Evolutionary conservation across 2,329 filamentous ascomycete species (phyloP), one percentile per base, ranked within the genome.

Genomic region (Domatiomyces catenatus): DNA sequence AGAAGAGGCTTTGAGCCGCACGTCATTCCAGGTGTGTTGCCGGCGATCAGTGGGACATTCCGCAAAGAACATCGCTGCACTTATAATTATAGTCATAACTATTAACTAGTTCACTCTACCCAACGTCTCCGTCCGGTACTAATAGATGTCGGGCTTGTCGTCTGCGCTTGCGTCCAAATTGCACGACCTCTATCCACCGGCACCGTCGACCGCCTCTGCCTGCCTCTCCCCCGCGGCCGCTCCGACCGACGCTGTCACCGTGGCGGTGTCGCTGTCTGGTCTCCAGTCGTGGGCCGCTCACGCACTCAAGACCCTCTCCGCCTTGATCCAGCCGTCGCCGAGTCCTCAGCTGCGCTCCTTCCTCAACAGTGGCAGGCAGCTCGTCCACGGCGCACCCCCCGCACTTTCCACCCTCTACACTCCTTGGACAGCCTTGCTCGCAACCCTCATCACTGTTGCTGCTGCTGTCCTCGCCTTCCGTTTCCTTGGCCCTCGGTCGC

Each of bases 401-500:
- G 15, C 32, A 5, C 32, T 15, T 15, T 39, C 32, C 32, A 39
- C 28, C 4, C 28, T 36, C 12, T 36, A 4, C 28, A 39, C 32
- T 4, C 7, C 32, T 39, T 39, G 2, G 10, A 39, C 32, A 39
- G 32, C 32, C 43, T 54, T 56, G 2, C 50, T 57, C 48, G 54
- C 54, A n/a, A 56, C 58, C 48, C 58, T 56, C 52, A 60, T 56
- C n/a, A 60, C 56, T 18, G 42, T 59, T 42, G 52, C 54, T 44
- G 58, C 53, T 20, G 48, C 56, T 47, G 48, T 60, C 24, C 51
- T 61, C 44, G 57, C 58, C 19, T 43, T 61, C 47, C 46, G 59
- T 28, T 61, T 56, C 42, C 47, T 61, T 28, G 36, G 53, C 42
- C 53, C 6, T 46, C 55, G 56, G 46, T 59, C 49, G 58, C 57